These are phyloP conservation scores for Metrosideros polymorpha DNA, from an alignment of 441 rosid species.

Conservation along the genomic window DNA sequence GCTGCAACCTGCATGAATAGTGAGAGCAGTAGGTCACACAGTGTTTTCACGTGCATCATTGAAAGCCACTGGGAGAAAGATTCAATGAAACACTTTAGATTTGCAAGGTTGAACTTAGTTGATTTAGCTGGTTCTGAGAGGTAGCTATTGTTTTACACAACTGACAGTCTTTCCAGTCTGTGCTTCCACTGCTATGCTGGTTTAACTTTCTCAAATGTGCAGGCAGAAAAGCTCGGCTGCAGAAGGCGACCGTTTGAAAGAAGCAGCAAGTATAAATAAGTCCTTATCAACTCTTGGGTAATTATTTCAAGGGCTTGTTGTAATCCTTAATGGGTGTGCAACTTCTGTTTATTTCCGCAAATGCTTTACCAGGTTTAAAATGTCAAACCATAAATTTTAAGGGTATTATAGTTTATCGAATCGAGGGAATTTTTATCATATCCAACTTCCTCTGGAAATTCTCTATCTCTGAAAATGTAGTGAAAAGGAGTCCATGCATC, in stretches of 20 bases:
- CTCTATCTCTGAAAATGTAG: not conserved
- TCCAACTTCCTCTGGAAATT: not conserved
- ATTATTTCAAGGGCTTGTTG: constrained; percentile 3
- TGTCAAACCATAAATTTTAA: not conserved
- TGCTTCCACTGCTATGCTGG: not conserved
- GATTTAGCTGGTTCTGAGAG: constrained; percentile 99
- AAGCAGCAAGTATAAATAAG: constrained; percentile 95
- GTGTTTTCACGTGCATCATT: constrained; percentile 88
- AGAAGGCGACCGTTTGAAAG: constrained; percentile 95
- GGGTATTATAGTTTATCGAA: not conserved
- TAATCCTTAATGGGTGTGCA: not conserved
- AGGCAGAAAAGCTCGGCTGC: constrained; percentile 99
- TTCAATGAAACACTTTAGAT: constrained; percentile 74
- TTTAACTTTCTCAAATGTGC: constrained; percentile 12
- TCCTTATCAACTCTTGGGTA: constrained; percentile 96
- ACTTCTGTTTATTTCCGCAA: not conserved
- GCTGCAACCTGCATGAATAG: constrained; percentile 93
- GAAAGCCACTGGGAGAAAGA: constrained; percentile 93
- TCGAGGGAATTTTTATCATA: not conserved
- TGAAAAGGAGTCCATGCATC: not conserved
- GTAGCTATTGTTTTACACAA: constrained; percentile 24
- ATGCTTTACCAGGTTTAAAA: not conserved
- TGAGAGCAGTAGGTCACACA: constrained; percentile 96
- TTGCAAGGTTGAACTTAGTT: constrained; percentile 89
- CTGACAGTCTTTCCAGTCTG: not conserved